Percentiles rank a stretch among this genome's conserved stretches.
phyloP scores from a whole-genome alignment of 2,329 filamentous ascomycete genomes.

The Talaromyces sp. region DNA sequence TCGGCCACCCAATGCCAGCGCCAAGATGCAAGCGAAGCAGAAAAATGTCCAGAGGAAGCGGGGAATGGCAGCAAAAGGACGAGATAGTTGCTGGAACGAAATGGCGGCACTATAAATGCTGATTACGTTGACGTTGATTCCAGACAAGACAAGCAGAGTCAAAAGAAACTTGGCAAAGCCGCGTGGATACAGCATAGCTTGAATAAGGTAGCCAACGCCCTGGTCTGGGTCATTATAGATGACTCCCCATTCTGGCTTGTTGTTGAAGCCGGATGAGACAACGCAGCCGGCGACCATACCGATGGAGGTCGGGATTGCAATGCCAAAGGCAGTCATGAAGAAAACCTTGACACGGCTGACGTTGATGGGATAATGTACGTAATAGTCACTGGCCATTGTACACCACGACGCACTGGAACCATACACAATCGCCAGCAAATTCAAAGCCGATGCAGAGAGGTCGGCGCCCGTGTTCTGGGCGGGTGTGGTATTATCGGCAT shows the following conservation, averaged over 20 bases:
- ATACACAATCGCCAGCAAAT: conserved; percentile 43
- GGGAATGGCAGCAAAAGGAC: conserved; percentile 40
- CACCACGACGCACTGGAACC: conserved; percentile 48
- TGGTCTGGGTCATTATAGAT: conserved; percentile 25
- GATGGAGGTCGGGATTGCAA: conserved; percentile 45
- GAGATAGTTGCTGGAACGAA: conserved; percentile 37
- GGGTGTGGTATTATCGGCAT: conserved; percentile 36
- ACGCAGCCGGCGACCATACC: conserved; percentile 45
- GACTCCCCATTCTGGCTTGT: conserved; percentile 35
- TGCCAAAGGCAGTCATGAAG: conserved; percentile 44
- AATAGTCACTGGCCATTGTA: conserved; percentile 44
- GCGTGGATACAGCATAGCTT: conserved; percentile 40
- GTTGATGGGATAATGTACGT: conserved; percentile 45
- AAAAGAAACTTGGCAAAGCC: conserved; percentile 45
- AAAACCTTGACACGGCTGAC: conserved; percentile 46
- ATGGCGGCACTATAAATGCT: conserved; percentile 35
- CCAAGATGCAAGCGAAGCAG: conserved; percentile 42
- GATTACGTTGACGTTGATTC: conserved; percentile 46
- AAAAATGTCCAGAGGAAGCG: conserved; percentile 46
- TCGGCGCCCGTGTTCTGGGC: conserved; percentile 31
- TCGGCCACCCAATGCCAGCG: conserved; percentile 39
- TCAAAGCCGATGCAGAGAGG: conserved; percentile 38
- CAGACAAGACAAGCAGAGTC: conserved; percentile 33
- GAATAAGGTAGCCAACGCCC: conserved; percentile 44
- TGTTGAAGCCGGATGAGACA: conserved; percentile 40